A percentile compares a stretch with the other conserved stretches of the same genome.
Conservation (phyloP, 169 alveolate species). For the Neospora caninum region DNA sequence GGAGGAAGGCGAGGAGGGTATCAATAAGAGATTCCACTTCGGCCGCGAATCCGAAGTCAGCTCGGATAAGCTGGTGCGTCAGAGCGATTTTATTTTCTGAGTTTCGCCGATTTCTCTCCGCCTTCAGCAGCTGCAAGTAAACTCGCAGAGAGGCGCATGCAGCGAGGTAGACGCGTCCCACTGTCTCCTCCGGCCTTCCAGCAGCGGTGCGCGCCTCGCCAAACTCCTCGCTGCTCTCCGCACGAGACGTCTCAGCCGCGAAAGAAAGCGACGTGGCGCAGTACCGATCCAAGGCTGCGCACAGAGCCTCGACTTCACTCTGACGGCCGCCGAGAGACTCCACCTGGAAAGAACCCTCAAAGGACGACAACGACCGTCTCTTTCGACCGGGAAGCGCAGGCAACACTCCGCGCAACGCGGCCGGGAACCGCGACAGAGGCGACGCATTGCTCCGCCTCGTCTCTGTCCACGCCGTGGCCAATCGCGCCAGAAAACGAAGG, state of each 20-base stretch:
- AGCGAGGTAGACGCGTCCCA: constrained; percentile 15
- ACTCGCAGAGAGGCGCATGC: constrained; percentile 6
- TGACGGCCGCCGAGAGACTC: background rate
- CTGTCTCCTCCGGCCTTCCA: background rate
- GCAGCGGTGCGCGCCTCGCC: background rate
- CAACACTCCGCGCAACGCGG: background rate
- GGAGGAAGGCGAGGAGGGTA: background rate
- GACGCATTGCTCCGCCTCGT: background rate
- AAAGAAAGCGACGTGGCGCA: background rate
- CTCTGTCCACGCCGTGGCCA: background rate
- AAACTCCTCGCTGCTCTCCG: background rate
- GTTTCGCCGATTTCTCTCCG: background rate
- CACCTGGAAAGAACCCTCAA: background rate
- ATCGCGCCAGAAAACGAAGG: background rate
- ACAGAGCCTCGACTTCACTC: background rate
- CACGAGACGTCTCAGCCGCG: background rate
- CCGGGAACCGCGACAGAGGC: background rate
- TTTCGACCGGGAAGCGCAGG: background rate
- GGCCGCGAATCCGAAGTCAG: background rate
- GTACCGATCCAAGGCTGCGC: background rate
- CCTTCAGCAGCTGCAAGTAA: background rate
- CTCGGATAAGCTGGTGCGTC: constrained; percentile 5
- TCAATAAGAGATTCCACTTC: background rate
- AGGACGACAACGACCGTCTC: background rate
- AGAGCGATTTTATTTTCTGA: background rate